Evolutionary conservation across 2,329 filamentous ascomycete species (phyloP).

Genomic region (Ophiostoma sp.): DNA sequence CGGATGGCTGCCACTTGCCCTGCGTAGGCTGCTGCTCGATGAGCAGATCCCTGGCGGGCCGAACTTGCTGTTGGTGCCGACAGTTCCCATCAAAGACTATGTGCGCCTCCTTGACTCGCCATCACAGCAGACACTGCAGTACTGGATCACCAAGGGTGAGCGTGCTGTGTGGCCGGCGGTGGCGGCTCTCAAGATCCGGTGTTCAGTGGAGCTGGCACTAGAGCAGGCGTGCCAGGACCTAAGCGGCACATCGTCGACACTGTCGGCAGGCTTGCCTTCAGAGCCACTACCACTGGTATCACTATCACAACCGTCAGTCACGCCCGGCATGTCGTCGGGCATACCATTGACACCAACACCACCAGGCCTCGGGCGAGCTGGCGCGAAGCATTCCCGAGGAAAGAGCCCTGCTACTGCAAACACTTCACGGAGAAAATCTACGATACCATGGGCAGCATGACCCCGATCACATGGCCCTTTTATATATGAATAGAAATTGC

Average conservation of each 20-base stretch:
- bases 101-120: constrained; percentile 75
- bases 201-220: constrained; percentile 79
- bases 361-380: not conserved
- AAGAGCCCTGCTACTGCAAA: constrained; percentile 14
- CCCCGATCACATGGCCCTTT: too few species aligned
- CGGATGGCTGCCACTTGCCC: constrained; percentile 61
- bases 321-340: not conserved
- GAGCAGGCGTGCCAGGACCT: constrained; percentile 69
- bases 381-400: not conserved
- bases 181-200: constrained; percentile 72
- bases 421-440: constrained; percentile 9
- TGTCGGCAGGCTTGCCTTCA: not conserved
- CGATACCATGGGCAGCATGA: constrained; percentile 13
- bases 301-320: not conserved
- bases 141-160: constrained; percentile 83
- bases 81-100: constrained; percentile 68
- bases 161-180: constrained; percentile 87
- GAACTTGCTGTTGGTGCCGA: constrained; percentile 70
- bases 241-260: not conserved
- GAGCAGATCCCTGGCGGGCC: constrained; percentile 65
- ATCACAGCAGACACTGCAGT: constrained; percentile 65
- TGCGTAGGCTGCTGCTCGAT: constrained; percentile 73
- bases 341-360: not conserved
- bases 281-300: not conserved
- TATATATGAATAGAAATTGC: not conserved